Percentiles rank a stretch among this genome's conserved stretches.
These are phyloP conservation scores for Bacidia rubella DNA, from an alignment of 495 filamentous ascomycete genomes.

Conservation along the genomic window DNA sequence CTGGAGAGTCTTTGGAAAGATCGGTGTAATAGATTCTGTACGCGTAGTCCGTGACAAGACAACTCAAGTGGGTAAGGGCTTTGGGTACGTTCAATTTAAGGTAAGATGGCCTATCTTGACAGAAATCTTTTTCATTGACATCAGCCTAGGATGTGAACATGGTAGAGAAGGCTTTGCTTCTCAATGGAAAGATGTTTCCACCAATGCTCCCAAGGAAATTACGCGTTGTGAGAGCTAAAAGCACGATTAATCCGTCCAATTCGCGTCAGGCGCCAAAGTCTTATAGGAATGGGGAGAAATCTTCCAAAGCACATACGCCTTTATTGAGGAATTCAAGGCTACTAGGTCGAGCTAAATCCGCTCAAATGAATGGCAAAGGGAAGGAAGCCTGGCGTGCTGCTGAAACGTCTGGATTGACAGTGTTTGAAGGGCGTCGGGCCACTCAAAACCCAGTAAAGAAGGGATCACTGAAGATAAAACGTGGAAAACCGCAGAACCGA, in stretches of 20 bases:
- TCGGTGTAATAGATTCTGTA: conserved; percentile 80
- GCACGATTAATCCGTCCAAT: conserved; percentile 44
- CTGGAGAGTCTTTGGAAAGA: conserved; percentile 65
- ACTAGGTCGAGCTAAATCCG: conserved; percentile 66
- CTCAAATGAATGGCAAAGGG: conserved; percentile 40
- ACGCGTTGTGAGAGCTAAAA: conserved; percentile 73
- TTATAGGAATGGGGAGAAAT: conserved; percentile 15
- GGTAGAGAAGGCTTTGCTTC: conserved; percentile 76
- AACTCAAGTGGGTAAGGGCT: conserved; percentile 89
- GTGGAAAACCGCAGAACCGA: conserved; percentile 37
- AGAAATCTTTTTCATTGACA: neutral
- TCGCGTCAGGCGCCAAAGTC: conserved; percentile 21
- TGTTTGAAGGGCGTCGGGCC: conserved; percentile 87
- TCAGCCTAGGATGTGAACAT: conserved; percentile 54
- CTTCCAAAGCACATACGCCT: too few relatives aligned
- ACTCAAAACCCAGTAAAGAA: conserved; percentile 31
- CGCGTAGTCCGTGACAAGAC: conserved; percentile 80
- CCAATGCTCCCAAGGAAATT: conserved; percentile 81
- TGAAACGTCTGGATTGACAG: conserved; percentile 50
- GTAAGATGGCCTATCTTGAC: conserved; percentile 24
- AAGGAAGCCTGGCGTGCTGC: conserved; percentile 24
- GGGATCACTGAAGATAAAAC: conserved; percentile 37
- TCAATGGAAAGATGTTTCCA: conserved; percentile 82
- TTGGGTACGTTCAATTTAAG: conserved; percentile 94
- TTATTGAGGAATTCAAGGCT: conserved; percentile 69